phyloP scores from a whole-genome alignment of 1,284 basidiomycete genomes.

The Sphagnurus paluster region DNA sequence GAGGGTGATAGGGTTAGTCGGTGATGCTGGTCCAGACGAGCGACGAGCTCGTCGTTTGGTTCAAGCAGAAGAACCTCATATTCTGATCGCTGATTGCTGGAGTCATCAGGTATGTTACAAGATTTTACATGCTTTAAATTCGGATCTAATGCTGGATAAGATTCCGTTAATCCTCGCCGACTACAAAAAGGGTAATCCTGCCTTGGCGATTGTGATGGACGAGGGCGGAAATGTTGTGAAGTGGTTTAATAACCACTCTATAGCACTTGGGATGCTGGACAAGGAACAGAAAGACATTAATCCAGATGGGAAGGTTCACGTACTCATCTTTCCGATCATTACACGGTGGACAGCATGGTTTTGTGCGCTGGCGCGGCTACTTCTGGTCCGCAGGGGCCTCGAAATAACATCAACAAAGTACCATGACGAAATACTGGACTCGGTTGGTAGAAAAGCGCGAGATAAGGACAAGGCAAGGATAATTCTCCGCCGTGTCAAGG shows the following conservation, averaged over 20 bases:
- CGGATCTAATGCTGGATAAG: conserved; percentile 7
- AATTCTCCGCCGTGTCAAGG: too few species aligned
- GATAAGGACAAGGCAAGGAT: conserved; percentile 10
- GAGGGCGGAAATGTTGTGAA: conserved; percentile 28
- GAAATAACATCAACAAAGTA: conserved; percentile 17
- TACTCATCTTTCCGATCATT: conserved; percentile 29
- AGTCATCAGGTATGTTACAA: conserved; percentile 23
- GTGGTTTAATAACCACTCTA: conserved; percentile 34
- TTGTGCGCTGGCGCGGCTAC: conserved; percentile 20
- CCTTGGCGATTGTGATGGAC: conserved; percentile 13
- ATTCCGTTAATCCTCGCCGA: conserved; percentile 33
- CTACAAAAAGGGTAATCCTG: conserved; percentile 6
- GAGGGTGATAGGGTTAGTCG: conserved; percentile 23
- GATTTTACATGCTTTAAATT: background rate
- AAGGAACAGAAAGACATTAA: conserved; percentile 4
- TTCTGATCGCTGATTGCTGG: conserved; percentile 32
- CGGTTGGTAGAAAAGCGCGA: conserved; percentile 18
- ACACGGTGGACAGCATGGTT: conserved; percentile 35
- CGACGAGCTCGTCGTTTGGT: conserved; percentile 30
- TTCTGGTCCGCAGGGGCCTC: too few species aligned
- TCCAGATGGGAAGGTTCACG: conserved; percentile 16
- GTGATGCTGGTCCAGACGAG: conserved; percentile 33
- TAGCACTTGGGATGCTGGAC: conserved; percentile 28
- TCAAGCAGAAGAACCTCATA: conserved; percentile 12
- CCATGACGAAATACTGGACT: conserved; percentile 12